A percentile compares a stretch with the other conserved stretches of the same genome.
Evolutionary conservation across 176 grass and related monocot species (phyloP).

Genomic region (Bromus sterilis): DNA sequence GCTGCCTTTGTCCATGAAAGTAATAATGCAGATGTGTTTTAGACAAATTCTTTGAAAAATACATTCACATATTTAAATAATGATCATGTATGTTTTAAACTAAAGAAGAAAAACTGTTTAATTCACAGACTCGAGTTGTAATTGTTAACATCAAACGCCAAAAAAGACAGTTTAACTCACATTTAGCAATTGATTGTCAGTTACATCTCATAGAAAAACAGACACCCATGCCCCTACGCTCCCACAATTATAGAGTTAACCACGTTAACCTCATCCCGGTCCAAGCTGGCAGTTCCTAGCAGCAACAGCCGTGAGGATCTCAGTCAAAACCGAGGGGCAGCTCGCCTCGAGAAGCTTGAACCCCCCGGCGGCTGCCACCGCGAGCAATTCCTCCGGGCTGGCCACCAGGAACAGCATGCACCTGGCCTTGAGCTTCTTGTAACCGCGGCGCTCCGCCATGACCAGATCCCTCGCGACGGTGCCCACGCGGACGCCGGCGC

Average conservation of each 20-base stretch:
- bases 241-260: not conserved
- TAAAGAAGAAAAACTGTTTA: too few relatives aligned
- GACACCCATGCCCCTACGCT: too few relatives aligned
- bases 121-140: too few relatives aligned
- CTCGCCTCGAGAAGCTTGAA: not conserved
- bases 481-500: not conserved
- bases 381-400: slow-evolving; percentile 3
- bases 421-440: slow-evolving; percentile 31
- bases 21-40: too few relatives aligned
- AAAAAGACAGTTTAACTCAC: too few relatives aligned
- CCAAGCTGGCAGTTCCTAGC: not conserved
- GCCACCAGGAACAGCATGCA: slow-evolving; percentile 33
- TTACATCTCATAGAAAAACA: too few relatives aligned
- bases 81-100: too few relatives aligned
- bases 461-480: slow-evolving; percentile 20
- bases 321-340: not conserved
- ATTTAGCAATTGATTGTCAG: too few relatives aligned
- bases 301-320: not conserved
- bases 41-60: too few relatives aligned
- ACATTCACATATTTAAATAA: too few relatives aligned
- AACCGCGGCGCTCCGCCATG: slow-evolving; percentile 31
- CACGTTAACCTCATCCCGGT: not conserved
- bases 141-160: too few relatives aligned
- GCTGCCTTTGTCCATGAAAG: too few relatives aligned
- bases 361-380: not conserved